Base-by-base conservation (phyloP, 2,329 filamentous ascomycete genomes). In the Rhexocercosporidium sp. region DNA sequence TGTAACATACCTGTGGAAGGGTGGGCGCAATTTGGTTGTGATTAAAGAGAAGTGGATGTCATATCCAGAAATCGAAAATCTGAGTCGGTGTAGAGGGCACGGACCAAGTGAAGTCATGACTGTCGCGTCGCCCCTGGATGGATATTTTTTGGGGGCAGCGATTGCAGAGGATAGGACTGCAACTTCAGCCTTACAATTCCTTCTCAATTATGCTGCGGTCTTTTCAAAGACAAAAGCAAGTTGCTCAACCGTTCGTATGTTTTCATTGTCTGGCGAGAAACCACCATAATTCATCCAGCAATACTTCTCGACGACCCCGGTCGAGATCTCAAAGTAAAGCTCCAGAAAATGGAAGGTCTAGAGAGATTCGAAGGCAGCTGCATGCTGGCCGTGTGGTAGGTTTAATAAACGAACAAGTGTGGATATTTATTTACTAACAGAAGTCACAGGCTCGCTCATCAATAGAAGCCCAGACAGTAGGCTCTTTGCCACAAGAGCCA, bases 261-360 rank as follows among this genome's bases (percentile, higher is more conserved):
- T 73, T 70, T 69, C 68, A 67, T 69, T 77, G 75, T 67, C 60
- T 70, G 8, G 64, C 70, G 56, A 74, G 63, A 68, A 54, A 44
- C 41, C 25, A 47, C 3, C 39, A 41, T 25, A 65, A 22, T 37
- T 7, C 14, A 16, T 29, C 44, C 31, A 51, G 25, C 41, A 62
- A 51, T 29, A 47, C 18, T 39, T n/a, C 44, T 46, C 44, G 59
- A 12, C 14, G 29, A 7, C 53, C 41, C n/a, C 51, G 3, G 4
- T 27, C n/a, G 20, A 29, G 12, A 29, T 47, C 61, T 34, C 18
- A 39, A 8, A 56, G 29, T 22, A 51, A 27, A 34, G 41, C 31
- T 7, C 29, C 29, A 34, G 37, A 46, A 11, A 25, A 47, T 65
- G 57, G 37, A 46, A 31, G 34, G 31, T 16, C 34, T 46, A 27